These are phyloP conservation scores for Saksenaea oblongispora DNA, from an alignment of 371 early-diverging fungal genomes.

Conservation along the genomic window DNA sequence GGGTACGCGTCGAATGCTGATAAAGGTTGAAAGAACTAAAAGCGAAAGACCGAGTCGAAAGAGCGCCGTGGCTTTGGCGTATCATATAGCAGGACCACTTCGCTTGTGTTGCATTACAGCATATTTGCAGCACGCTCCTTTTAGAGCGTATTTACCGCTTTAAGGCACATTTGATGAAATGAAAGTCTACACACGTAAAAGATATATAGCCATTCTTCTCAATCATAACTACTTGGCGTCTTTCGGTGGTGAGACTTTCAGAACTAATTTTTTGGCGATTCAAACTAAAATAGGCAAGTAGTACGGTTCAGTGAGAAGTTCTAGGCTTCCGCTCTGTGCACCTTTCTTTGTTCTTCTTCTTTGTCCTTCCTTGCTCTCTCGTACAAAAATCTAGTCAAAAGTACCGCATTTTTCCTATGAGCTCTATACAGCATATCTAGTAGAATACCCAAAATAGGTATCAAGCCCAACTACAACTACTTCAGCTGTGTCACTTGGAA, in stretches of 20 bases:
- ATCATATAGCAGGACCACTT: background rate
- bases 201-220: background rate
- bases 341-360: background rate
- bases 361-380: slow-evolving; percentile 29
- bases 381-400: slow-evolving; percentile 37
- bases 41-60: background rate
- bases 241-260: no score
- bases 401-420: slow-evolving; percentile 41
- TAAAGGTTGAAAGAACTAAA: background rate
- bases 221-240: background rate
- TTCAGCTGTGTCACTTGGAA: background rate
- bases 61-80: background rate
- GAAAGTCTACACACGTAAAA: no score
- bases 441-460: slow-evolving; percentile 42
- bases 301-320: background rate
- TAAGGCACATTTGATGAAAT: no score
- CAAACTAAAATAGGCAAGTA: background rate
- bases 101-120: background rate
- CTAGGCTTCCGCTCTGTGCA: background rate
- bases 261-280: background rate
- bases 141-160: background rate
- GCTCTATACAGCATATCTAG: slow-evolving; percentile 46
- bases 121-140: background rate
- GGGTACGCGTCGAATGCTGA: background rate
- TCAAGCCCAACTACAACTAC: slow-evolving; percentile 36